Base-by-base conservation (phyloP, 2,329 filamentous ascomycete genomes). In the Botrytis sinoallii region DNA sequence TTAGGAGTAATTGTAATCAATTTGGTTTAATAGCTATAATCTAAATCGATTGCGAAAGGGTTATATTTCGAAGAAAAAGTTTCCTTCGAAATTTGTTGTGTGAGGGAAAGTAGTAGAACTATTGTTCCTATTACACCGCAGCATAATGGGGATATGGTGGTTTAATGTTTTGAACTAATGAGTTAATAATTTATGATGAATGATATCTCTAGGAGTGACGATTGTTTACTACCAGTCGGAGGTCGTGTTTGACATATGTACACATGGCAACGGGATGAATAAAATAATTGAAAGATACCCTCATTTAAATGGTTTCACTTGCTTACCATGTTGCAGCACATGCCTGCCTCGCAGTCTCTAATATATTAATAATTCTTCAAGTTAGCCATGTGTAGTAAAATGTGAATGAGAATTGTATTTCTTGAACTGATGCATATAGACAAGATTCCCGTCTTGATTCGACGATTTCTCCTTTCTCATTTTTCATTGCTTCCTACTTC, bases 211-310 rank as follows among this genome's bases (percentile, higher is more conserved):
- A 32, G 8, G 14, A 9, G 29, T n/a, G 20, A 6, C 12, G 12
- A n/a, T 38, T 52, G 1, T n/a, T n/a, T 38, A n/a, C 32, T 48
- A 1, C 2, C 0, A 25, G 32, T 3, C 3, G 2, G 16, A 20
- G 42, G 7, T 6, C 29, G 20, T 6, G 10, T 3, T 52, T n/a
- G 32, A 8, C 38, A n/a, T 25, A 38, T 3, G 20, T 66, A 16
- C 10, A 10, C 40, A 20, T 22, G 29, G 2, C 18, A 48, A 66
- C 48, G 20, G 18, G 18, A 44, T 44, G 42, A 1, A 44, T 0
- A 44, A 44, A 44, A 44, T 5, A 20, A 44, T 18, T 20, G 9
- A 4, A 18, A 32, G 10, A 65, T 46, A 65, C 40, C 29, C 42
- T 35, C 18, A 46, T 46, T 65, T 35, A 7, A 18, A 46, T 22